A percentile compares a stretch with the other conserved stretches of the same genome.
Evolutionary conservation across 2,329 filamentous ascomycete genomes (phyloP).

Genomic region (Diaporthe citri): DNA sequence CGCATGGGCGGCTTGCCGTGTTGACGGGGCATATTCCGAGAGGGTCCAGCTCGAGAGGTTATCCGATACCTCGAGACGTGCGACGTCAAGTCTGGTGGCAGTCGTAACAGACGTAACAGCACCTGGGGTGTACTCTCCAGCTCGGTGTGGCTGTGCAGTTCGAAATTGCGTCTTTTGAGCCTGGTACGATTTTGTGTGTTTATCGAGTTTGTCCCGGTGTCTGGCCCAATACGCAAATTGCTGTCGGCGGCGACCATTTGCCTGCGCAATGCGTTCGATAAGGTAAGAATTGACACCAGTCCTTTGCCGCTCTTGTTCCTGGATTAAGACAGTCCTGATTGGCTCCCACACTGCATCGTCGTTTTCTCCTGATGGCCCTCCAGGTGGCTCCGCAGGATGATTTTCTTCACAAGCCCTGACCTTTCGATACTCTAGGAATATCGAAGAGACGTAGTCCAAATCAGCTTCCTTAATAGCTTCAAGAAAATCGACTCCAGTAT

Average conservation of each 20-base stretch:
- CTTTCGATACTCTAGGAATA: conserved; percentile 19
- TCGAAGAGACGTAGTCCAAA: conserved; percentile 13
- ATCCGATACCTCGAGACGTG: not conserved
- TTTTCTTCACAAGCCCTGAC: not conserved
- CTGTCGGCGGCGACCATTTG: conserved; percentile 17
- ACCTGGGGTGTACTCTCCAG: not conserved
- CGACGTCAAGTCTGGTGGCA: not conserved
- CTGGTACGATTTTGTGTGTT: conserved; percentile 4
- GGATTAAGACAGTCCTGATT: not conserved
- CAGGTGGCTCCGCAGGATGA: not conserved
- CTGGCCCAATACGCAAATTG: conserved; percentile 26
- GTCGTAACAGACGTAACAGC: conserved; percentile 3
- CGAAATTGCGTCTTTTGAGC: not conserved
- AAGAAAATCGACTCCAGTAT: conserved; percentile 27
- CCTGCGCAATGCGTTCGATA: conserved; percentile 10
- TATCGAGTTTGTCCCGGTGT: conserved; percentile 20
- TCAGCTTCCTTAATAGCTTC: conserved; percentile 10
- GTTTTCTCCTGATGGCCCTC: not conserved
- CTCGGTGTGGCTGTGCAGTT: not conserved
- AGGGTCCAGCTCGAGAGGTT: not conserved
- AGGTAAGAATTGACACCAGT: not conserved
- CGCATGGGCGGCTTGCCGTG: not conserved
- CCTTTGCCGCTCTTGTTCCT: not conserved
- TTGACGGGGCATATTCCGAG: conserved; percentile 26
- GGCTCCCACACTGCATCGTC: conserved; percentile 22